Evolutionary conservation across 306 rosid genomes (phyloP), one percentile per base, ranked within the genome.

Genomic region (Casuarina glauca): DNA sequence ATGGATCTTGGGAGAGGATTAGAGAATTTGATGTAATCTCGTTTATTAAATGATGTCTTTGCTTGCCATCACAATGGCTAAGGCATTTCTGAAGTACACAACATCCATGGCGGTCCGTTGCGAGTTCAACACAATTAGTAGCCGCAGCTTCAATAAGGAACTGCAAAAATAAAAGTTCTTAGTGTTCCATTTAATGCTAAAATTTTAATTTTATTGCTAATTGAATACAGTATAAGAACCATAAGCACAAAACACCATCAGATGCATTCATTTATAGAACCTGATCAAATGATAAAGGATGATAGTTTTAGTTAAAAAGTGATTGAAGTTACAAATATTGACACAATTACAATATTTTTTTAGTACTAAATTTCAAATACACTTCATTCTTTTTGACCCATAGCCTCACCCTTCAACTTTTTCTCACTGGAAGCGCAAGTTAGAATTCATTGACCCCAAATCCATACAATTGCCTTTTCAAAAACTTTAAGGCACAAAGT

Each of bases 61-160:
- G 83, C 35, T 79, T 79, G 6, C 82, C 88, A 43, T 82, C 80
- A 9, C 90, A 80, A 74, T 74, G 77, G 68, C 77, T 42, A 45
- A 89, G 84, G 82, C 92, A 89, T 81, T 85, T 84, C 72, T 87
- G 90, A 58, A 89, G 87, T 55, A 89, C 93, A 57, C 90, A 86
- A 80, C 93, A 89, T 35, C 93, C 90, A 67, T 89, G 90, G 44
- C 90, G 89, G 54, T 89, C 85, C 1, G 78, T 84, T 39, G 87
- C 90, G 76, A 89, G 87, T 69, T 89, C 87, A 71, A 87, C 83
- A 69, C 90, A 87, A 35, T 85, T 69, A n/a, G 70, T 57, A 66
- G 78, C 79, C 46, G 87, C 87, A 82, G 93, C 90, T 43, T 80
- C 83, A 58, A 69, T 82, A n/a, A 89, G 78, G 75, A 89, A 84